Evolutionary conservation across 257 asterid species (phyloP), one percentile per base, ranked within the genome.

Genomic region (Schizonepeta tenuifolia): DNA sequence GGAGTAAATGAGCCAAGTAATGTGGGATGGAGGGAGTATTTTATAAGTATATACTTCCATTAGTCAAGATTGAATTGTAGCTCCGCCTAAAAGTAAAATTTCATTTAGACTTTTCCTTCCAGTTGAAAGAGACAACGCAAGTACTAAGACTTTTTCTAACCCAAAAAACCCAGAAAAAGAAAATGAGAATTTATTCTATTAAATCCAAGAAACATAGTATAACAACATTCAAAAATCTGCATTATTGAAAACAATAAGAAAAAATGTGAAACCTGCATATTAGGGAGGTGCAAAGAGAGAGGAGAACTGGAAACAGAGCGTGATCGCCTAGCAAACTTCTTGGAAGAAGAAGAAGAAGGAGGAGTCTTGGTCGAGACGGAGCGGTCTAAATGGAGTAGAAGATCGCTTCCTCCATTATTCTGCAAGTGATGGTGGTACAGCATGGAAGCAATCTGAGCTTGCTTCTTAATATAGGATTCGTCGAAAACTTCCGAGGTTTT

Each of bases 361-460:
- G 83, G 77, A 57, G 71, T 75, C 26, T 56, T 87, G 6, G 85
- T 82, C 7, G 93, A 85, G 35, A 83, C 69, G 7, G 93, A 85
- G 18, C 90, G 87, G 28, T 85, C 85, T 58, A 87, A 56, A 2
- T 75, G 80, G 46, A 31, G 79, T 61, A 71, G 79, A 44, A 83
- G 55, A 49, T 82, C 88, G 24, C 68, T 73, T 2, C 76, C 76
- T 2, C 76, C 76, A 10, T 77, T 84, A 77, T 56, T 82, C 60
- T 83, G 86, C 76, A 85, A 35, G 75, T 87, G 90, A 2, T 83
- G 93, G 13, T 76, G 87, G 67, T 83, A 83, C 7, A 87, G 83
- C 80, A 85, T 77, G 80, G 87, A 68, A 9, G 93, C 90, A 49
- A 85, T 81, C 65, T 75, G 81, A 53, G 93, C 93, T 70, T 87